Evolutionary conservation across 371 early-diverging fungal genomes (phyloP), one percentile per base, ranked within the genome.

Genomic region (Mucor sp.): DNA sequence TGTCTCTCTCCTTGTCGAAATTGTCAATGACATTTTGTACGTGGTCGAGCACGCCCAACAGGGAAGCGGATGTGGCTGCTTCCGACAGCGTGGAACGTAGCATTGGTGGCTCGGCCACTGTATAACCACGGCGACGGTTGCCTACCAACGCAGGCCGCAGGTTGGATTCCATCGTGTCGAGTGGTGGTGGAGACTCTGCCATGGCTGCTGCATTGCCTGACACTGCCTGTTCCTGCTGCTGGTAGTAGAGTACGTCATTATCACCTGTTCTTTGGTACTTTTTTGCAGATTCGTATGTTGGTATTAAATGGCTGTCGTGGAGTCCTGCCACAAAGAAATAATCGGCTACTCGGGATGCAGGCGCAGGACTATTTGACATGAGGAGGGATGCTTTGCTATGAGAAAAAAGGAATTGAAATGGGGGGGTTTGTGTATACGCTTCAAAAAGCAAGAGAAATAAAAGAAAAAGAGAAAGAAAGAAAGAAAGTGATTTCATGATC

Each of bases 291-390:
- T 78, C 69, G 33, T 71, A 79, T 0, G 81, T 73, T 2, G 74
- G 60, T 43, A 83, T 53, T 19, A 83, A 41, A n/a, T 76, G 68
- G 7, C 64, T 39, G 63, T 83, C 83, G 48, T 79, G 72, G 1
- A 83, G 65, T 28, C 83, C 83, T 15, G 79, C 79, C 12, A 83
- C 78, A 73, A 80, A 83, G 39, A 83, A 83, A 58, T 83, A 83
- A 50, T 83, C 83, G 30, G 79, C 83, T 28, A 83, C 58, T 41
- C 71, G 62, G 50, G 74, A 65, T 43, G 67, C 65, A 15, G 70
- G 28, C 17, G 61, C 60, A 56, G 55, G 25, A 35, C 48, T 62
- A 28, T 57, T 67, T 17, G 62, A 21, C 67, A 67, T 67, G 15
- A 3, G 9, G 3, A 11, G 25, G 30, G 30, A 6, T 4, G 17